Percentiles rank a stretch among this genome's conserved stretches.
These are phyloP conservation scores for Pseudozyma tsukubaensis DNA, from an alignment of 1,284 basidiomycete genomes.

Conservation along the genomic window DNA sequence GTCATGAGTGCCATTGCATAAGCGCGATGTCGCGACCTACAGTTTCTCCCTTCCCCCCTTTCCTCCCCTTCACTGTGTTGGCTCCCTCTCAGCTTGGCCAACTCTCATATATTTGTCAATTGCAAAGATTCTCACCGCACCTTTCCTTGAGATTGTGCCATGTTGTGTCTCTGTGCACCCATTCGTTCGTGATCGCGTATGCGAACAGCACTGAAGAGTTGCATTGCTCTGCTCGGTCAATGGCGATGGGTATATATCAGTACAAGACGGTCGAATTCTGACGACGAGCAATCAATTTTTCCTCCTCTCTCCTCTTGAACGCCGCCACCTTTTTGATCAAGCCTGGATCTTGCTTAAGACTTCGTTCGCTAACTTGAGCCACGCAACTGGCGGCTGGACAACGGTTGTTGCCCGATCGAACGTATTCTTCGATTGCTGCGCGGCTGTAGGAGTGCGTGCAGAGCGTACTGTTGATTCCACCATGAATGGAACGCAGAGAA, in stretches of 20 bases:
- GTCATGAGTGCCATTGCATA: slow-evolving; percentile 84
- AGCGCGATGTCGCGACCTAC: neutral
- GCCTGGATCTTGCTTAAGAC: slow-evolving; percentile 27
- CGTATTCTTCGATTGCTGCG: slow-evolving; percentile 37
- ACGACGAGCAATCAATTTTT: slow-evolving; percentile 29
- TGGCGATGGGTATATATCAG: too few relatives aligned
- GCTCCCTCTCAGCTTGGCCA: neutral
- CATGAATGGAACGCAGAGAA: neutral
- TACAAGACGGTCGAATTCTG: slow-evolving; percentile 36
- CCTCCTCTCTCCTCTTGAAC: slow-evolving; percentile 47
- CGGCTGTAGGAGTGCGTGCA: slow-evolving; percentile 43
- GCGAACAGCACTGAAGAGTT: too few relatives aligned
- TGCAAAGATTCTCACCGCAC: too few relatives aligned
- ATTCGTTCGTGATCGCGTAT: too few relatives aligned
- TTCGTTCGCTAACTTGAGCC: slow-evolving; percentile 16
- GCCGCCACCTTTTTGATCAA: slow-evolving; percentile 43
- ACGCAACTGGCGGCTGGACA: slow-evolving; percentile 40
- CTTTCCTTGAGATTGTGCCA: neutral
- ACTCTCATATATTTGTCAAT: slow-evolving; percentile 4
- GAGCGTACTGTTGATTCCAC: slow-evolving; percentile 9
- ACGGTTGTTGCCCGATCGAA: slow-evolving; percentile 27
- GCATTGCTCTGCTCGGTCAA: too few relatives aligned
- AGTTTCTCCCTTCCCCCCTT: neutral
- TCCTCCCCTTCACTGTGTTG: neutral
- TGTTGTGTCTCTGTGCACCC: slow-evolving; percentile 3